A percentile compares a stretch with the other conserved stretches of the same genome.
These are phyloP conservation scores for Botrytis porri DNA, from an alignment of 2,329 filamentous ascomycete genomes.

Conservation along the genomic window DNA sequence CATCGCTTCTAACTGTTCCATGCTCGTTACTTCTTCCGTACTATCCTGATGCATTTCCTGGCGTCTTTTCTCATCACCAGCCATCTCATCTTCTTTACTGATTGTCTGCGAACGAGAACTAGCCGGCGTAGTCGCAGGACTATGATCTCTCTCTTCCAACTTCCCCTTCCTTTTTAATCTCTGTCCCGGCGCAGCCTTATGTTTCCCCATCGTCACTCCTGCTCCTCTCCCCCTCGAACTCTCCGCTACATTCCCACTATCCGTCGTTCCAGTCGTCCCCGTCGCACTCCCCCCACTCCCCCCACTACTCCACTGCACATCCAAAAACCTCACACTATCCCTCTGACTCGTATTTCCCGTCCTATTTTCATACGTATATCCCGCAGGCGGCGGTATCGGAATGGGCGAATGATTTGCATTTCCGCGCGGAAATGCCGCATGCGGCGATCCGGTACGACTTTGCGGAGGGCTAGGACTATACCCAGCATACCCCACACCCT, in stretches of 20 bases:
- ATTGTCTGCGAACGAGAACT: constrained; percentile 3
- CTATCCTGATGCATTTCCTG: background rate
- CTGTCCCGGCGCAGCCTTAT: constrained; percentile 7
- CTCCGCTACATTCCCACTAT: background rate
- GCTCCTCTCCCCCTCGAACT: background rate
- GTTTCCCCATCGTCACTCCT: background rate
- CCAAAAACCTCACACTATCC: constrained; percentile 3
- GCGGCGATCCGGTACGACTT: background rate
- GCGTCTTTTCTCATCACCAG: too few relatives aligned
- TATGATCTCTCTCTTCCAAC: constrained; percentile 5
- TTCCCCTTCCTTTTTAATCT: background rate
- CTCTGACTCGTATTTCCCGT: background rate
- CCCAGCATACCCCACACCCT: background rate
- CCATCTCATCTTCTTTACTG: background rate
- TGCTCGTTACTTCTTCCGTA: background rate
- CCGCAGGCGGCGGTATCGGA: background rate
- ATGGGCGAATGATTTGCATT: background rate
- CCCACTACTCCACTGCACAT: constrained; percentile 12
- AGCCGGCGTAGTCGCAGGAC: background rate
- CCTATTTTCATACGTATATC: background rate
- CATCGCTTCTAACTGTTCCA: background rate
- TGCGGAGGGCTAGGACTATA: background rate
- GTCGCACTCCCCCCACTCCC: background rate
- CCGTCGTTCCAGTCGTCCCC: background rate
- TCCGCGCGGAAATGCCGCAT: background rate